Evolutionary conservation across 2,329 filamentous ascomycete species (phyloP), one percentile per base, ranked within the genome.

Genomic region (Fusarium longipes): DNA sequence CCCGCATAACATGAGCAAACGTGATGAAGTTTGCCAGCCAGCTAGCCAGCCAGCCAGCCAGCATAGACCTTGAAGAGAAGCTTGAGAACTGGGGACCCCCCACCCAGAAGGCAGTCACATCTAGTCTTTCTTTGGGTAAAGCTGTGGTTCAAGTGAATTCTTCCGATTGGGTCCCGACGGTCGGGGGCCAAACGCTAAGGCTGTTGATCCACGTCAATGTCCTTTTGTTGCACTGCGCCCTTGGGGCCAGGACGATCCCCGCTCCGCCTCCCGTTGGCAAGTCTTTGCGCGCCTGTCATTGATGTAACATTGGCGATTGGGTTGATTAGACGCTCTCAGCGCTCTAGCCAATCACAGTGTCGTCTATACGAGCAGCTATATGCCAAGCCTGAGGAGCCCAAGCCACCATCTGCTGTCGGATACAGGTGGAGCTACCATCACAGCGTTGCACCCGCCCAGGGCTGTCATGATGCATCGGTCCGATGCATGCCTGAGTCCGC

Each of bases 171-270:
- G 60, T 65, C 56, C 59, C 58, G 44, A 36, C 57, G 32, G 61
- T 63, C 57, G 48, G 51, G 65, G 65, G 59, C 63, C 68, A 65
- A 57, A 59, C 66, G 63, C 72, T 71, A 75, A 67, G 72, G 67
- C 65, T 71, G 63, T 61, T 71, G 69, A 74, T 74, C 71, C 69
- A 71, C 67, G 70, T 67, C 72, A 74, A 75, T 74, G 72, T 70
- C 70, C 70, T 75, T 74, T 76, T 74, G 73, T 75, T 57, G 51
- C 35, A 57, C 66, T 67, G 67, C 66, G 66, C 66, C 66, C 47
- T 68, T 63, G 57, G 32, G 52, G 29, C 51, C 22, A 63, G 35
- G 65, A 63, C 33, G 57, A 69, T 59, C 61, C 47, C 50, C 53
- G 45, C 62, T 63, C 36, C 32, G 33, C 47, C 42, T 43, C 52